Percentiles rank a stretch among this genome's conserved stretches.
These are phyloP conservation scores for Yamadazyma diddensiae DNA, from an alignment of 1,139 yeast genomes.

Conservation along the genomic window DNA sequence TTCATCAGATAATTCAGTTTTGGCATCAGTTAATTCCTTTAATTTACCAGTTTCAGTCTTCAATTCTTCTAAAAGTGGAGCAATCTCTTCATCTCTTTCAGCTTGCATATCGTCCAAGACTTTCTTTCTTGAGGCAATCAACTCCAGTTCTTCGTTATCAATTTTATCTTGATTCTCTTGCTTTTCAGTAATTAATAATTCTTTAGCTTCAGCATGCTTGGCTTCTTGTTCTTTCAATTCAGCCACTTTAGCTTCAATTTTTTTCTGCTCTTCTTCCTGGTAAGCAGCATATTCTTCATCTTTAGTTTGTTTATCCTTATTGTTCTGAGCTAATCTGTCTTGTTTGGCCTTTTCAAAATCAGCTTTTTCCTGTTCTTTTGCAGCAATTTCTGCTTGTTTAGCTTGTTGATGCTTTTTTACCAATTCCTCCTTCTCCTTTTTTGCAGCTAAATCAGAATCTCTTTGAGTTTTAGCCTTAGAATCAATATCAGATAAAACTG, in stretches of 20 bases:
- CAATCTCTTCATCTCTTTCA: slow-evolving; percentile 41
- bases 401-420: slow-evolving; percentile 39
- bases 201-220: slow-evolving; percentile 34
- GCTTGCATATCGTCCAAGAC: slow-evolving; percentile 46
- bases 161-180: slow-evolving; percentile 41
- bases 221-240: slow-evolving; percentile 35
- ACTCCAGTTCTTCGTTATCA: slow-evolving; percentile 40
- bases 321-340: slow-evolving; percentile 34
- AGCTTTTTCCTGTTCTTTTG: slow-evolving; percentile 45
- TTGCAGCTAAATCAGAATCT: slow-evolving; percentile 47
- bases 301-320: slow-evolving; percentile 38
- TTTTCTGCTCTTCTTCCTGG: slow-evolving; percentile 33
- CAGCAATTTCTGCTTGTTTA: slow-evolving; percentile 48
- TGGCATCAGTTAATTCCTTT: slow-evolving; percentile 37
- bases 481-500: slow-evolving; percentile 77
- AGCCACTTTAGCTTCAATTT: slow-evolving; percentile 34
- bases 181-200: slow-evolving; percentile 36
- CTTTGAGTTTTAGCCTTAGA: slow-evolving; percentile 73
- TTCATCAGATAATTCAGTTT: slow-evolving; percentile 34
- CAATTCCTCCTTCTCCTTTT: slow-evolving; percentile 33
- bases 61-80: slow-evolving; percentile 43
- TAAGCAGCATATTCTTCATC: slow-evolving; percentile 33
- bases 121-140: slow-evolving; percentile 37
- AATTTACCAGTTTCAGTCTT: slow-evolving; percentile 37
- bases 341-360: slow-evolving; percentile 40